Base-by-base conservation (phyloP, 2,329 filamentous ascomycete genomes). In the Diplodia mutila region DNA sequence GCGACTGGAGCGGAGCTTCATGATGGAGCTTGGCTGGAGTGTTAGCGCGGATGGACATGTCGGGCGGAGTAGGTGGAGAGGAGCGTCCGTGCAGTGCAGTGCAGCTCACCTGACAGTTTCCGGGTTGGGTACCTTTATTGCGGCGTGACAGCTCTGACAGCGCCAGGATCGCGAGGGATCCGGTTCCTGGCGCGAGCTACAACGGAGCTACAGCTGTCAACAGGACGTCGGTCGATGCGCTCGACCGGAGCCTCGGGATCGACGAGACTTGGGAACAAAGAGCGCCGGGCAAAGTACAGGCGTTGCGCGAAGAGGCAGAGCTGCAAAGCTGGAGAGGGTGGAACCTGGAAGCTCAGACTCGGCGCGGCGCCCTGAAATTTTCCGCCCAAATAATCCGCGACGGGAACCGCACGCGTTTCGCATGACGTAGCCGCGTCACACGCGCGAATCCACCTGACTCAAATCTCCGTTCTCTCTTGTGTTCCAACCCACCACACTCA, bases 31-130 rank as follows among this genome's bases (percentile, higher is more conserved):
- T 21, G 39, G 14, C n/a, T 32, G 23, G 7, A 9, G 21, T 7
- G 37, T 32, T 14, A 51, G 46, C 25, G 29, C 9, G 11, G 27
- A n/a, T n/a, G 59, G 32, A 29, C 9, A 5, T 8, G 16, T 12
- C 3, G 25, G 16, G 27, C 14, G n/a, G 27, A 21, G 25, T 16
- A 9, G 25, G 16, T 9, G 25, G 51, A 23, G 7, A 6, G 23
- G 34, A 57, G 55, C n/a, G n/a, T 61, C 55, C 55, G 55, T 61
- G 55, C 57, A 39, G 57, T 61, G 57, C 57, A 32, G 57, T 18
- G 37, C 9, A n/a, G 14, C 34, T 46, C 23, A 34, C 23, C 57
- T 16, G 57, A 48, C 46, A 61, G 46, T 61, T 46, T 25, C 37
- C 55, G 4, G 29, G 37, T 46, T 48, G 37, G 55, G 55, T n/a